Conservation (phyloP, 176 grass and related monocot genomes). For the barley (Hordeum vulgare) region MorexV3_pseudomolecules_assembly NC_058519.1:624257809-624258308, state of each 20-base stretch:
- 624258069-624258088: conserved; percentile 10
- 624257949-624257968: no score
- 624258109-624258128: conserved; percentile 34
- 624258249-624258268: no score
- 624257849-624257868: conserved; percentile 22
- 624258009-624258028: not conserved
- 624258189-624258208: no score
- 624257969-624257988: not conserved
- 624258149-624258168: conserved; percentile 35
- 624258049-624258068: not conserved
- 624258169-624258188: conserved; percentile 40
- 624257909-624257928: not conserved
- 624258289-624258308: no score
- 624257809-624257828: not conserved
- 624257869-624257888: conserved; percentile 29
- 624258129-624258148: conserved; percentile 38
- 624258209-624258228: no score
- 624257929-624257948: not conserved
- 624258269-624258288: no score
- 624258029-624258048: not conserved
- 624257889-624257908: conserved; percentile 29
- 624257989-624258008: no score
- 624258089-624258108: conserved; percentile 35
- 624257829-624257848: conserved; percentile 10
- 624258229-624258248: no score